phyloP scores from a whole-genome alignment of 768 basidiomycete genomes.

The Gyrodon lividus region DNA sequence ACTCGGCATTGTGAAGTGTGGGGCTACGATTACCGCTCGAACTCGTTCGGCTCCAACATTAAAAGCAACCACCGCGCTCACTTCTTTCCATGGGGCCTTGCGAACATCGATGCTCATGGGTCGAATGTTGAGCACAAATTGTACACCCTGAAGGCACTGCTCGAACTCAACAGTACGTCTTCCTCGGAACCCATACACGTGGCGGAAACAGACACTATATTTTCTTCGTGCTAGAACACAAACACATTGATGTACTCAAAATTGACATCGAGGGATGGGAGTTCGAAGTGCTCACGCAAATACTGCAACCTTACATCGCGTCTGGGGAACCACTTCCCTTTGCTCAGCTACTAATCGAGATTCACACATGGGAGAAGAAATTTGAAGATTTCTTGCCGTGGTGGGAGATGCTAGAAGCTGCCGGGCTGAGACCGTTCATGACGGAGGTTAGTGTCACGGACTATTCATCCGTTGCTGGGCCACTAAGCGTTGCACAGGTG shows the following conservation, averaged over 20 bases:
- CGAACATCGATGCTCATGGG: slow-evolving; percentile 36
- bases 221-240: slow-evolving; percentile 29
- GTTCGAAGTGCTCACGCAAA: slow-evolving; percentile 41
- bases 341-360: slow-evolving; percentile 47
- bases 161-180: slow-evolving; percentile 41
- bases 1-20: slow-evolving; percentile 53
- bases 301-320: slow-evolving; percentile 38
- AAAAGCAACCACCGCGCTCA: slow-evolving; percentile 38
- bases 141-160: slow-evolving; percentile 47
- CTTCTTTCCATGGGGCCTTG: slow-evolving; percentile 43
- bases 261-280: slow-evolving; percentile 51
- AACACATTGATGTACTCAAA: slow-evolving; percentile 41
- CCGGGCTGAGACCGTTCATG: slow-evolving; percentile 48
- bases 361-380: slow-evolving; percentile 40
- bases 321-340: slow-evolving; percentile 42
- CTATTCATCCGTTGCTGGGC: neutral
- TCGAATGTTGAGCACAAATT: slow-evolving; percentile 33
- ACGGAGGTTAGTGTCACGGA: slow-evolving; percentile 34
- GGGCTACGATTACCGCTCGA: slow-evolving; percentile 53
- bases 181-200: neutral
- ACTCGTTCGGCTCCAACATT: slow-evolving; percentile 34
- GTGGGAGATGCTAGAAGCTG: slow-evolving; percentile 48
- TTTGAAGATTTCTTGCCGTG: slow-evolving; percentile 39
- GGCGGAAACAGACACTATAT: neutral
- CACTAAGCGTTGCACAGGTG: slow-evolving; percentile 36